Evolutionary conservation across 2,329 filamentous ascomycete species (phyloP).

Genomic region (Neofusicoccum sp.): DNA sequence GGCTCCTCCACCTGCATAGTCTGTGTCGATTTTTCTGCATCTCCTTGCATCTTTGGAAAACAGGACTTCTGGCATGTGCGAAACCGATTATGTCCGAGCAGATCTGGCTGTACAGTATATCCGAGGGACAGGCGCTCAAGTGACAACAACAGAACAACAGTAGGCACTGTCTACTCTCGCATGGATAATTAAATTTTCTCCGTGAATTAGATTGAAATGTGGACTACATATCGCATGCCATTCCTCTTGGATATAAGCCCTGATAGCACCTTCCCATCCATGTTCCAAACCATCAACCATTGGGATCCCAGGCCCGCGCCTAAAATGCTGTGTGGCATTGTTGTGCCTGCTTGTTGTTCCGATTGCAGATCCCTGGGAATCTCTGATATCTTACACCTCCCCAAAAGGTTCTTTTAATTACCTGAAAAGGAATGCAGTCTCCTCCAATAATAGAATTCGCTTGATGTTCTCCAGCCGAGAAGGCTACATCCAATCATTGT

Average conservation of each 20-base stretch:
- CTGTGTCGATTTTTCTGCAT: background rate
- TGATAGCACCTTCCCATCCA: background rate
- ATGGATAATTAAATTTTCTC: background rate
- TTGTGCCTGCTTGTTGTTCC: background rate
- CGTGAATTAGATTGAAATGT: too few species aligned
- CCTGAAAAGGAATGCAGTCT: background rate
- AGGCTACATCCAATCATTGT: background rate
- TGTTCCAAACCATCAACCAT: background rate
- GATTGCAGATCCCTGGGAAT: background rate
- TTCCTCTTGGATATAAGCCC: background rate
- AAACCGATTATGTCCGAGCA: background rate
- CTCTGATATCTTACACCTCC: background rate
- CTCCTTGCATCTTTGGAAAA: background rate
- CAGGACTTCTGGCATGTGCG: too few species aligned
- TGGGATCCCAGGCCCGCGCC: background rate
- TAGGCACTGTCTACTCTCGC: too few species aligned
- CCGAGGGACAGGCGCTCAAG: background rate
- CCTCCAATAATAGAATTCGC: background rate
- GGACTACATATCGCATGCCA: too few species aligned
- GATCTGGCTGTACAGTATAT: background rate
- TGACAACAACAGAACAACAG: too few species aligned
- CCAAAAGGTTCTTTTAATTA: background rate
- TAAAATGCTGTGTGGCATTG: constrained; percentile 6
- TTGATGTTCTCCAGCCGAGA: background rate
- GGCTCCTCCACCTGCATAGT: background rate